phyloP scores from a whole-genome alignment of 148 eudicot genomes.

The Chenopodium album region DNA sequence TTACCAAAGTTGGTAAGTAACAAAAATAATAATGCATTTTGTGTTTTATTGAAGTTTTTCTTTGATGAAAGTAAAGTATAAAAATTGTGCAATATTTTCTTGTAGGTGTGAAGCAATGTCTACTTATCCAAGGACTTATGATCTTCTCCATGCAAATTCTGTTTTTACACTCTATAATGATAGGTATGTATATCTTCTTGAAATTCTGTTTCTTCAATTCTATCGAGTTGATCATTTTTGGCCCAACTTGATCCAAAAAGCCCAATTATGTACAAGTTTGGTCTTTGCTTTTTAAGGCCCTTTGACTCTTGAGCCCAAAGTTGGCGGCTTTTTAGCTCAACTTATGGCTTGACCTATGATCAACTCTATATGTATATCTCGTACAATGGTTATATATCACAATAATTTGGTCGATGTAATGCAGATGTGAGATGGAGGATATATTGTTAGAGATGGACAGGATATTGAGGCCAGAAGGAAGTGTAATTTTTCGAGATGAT shows the following conservation, averaged over 20 bases:
- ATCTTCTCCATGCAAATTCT: constrained; percentile 64
- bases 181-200: constrained; percentile 27
- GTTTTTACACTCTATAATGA: constrained; percentile 61
- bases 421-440: constrained; percentile 74
- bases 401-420: background rate
- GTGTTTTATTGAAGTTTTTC: background rate
- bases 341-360: background rate
- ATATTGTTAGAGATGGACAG: constrained; percentile 77
- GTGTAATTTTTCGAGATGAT: constrained; percentile 62
- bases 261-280: background rate
- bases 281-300: background rate
- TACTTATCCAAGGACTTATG: constrained; percentile 78
- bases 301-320: too few species aligned
- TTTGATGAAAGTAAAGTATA: background rate
- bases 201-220: background rate
- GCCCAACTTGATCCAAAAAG: background rate
- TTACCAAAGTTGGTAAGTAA: constrained; percentile 65
- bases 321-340: too few species aligned
- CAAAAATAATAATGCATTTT: background rate
- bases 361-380: background rate
- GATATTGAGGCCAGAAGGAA: constrained; percentile 73
- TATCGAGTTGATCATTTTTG: background rate
- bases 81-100: background rate
- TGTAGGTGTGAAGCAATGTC: constrained; percentile 86
- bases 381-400: too few species aligned